These are phyloP conservation scores for Magnusiomyces paraingens DNA, from an alignment of 1,139 yeast genomes.

Conservation along the genomic window DNA sequence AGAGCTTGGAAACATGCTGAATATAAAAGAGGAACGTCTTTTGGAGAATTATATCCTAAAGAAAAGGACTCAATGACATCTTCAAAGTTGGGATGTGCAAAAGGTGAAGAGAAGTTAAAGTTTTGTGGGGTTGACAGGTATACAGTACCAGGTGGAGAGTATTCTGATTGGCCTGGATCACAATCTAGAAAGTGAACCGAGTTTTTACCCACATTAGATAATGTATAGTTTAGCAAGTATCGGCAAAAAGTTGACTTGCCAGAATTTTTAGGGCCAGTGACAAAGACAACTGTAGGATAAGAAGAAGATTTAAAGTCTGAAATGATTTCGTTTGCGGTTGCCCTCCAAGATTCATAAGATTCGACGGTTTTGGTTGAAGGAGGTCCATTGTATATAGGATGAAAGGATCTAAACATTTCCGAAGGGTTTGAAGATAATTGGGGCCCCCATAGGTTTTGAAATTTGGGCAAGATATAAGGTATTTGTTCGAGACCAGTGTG, in stretches of 20 bases:
- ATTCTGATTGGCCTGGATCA: constrained; percentile 91
- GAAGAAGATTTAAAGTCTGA: constrained; percentile 10
- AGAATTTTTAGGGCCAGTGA: constrained; percentile 65
- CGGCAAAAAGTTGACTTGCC: constrained; percentile 78
- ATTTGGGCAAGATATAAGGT: constrained; percentile 44
- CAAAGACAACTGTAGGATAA: constrained; percentile 31
- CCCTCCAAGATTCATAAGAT: constrained; percentile 25
- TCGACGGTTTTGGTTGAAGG: constrained; percentile 16
- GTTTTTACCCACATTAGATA: constrained; percentile 18
- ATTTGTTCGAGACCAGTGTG: constrained; percentile 44
- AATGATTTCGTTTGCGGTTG: constrained; percentile 15
- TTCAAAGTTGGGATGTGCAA: constrained; percentile 27
- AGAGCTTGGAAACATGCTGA: constrained; percentile 42
- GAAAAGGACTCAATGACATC: constrained; percentile 38
- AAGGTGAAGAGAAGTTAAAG: constrained; percentile 31
- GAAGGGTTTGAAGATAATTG: not conserved
- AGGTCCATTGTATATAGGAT: constrained; percentile 16
- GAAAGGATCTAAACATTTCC: constrained; percentile 8
- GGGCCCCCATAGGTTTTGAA: constrained; percentile 34
- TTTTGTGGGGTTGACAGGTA: constrained; percentile 33
- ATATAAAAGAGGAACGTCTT: constrained; percentile 59
- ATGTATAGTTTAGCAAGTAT: constrained; percentile 44
- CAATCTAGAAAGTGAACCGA: constrained; percentile 54
- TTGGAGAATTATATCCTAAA: constrained; percentile 70
- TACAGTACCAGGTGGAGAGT: constrained; percentile 63